Conservation (phyloP, 441 rosid genomes). For the Pelargonium citronellum region DNA sequence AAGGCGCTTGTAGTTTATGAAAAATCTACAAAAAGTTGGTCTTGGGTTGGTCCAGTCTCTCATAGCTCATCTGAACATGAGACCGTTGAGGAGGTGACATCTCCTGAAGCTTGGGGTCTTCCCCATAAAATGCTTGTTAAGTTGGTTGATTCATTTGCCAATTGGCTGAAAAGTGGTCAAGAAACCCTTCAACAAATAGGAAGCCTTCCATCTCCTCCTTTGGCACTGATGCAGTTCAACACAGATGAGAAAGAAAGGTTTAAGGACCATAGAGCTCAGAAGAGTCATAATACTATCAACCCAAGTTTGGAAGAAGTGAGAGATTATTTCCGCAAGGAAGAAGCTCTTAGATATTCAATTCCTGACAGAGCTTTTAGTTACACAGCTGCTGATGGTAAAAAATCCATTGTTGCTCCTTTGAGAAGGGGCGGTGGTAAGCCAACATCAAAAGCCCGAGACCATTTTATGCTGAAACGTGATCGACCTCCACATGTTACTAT, state of each 20-base stretch:
- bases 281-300: slow-evolving; percentile 84
- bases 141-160: slow-evolving; percentile 94
- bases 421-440: slow-evolving; percentile 99
- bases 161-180: slow-evolving; percentile 94
- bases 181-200: slow-evolving; percentile 96
- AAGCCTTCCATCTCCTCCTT: slow-evolving; percentile 95
- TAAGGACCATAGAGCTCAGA: slow-evolving; percentile 96
- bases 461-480: slow-evolving; percentile 98
- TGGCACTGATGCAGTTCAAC: slow-evolving; percentile 70
- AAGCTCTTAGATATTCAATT: slow-evolving; percentile 82
- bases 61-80: slow-evolving; percentile 55
- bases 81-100: slow-evolving; percentile 74
- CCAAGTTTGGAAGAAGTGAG: slow-evolving; percentile 85
- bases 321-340: slow-evolving; percentile 89
- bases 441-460: slow-evolving; percentile 98
- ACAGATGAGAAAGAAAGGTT: slow-evolving; percentile 97
- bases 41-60: slow-evolving; percentile 80
- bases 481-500: slow-evolving; percentile 99
- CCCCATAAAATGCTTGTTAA: slow-evolving; percentile 94
- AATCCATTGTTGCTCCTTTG: slow-evolving; percentile 94
- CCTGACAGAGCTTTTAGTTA: slow-evolving; percentile 97
- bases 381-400: slow-evolving; percentile 98
- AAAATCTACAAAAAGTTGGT: slow-evolving; percentile 78
- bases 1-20: slow-evolving; percentile 78
- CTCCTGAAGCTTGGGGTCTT: slow-evolving; percentile 94